A percentile compares a stretch with the other conserved stretches of the same genome.
Evolutionary conservation across 805 yeast species (phyloP).

Genomic region (Kluyveromyces dobzhanskii): DNA sequence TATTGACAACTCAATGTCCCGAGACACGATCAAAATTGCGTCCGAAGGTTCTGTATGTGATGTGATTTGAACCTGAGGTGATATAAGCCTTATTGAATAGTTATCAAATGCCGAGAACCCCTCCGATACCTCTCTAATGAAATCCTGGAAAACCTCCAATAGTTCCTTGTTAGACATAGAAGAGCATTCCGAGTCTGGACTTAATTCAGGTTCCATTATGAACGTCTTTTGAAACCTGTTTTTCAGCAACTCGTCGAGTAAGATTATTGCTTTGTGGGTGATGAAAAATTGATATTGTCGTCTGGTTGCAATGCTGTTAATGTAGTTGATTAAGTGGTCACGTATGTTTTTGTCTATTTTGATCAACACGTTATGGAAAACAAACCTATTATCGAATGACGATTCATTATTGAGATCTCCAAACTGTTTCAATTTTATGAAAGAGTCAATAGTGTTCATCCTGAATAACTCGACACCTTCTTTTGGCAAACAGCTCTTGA

Average conservation of each 20-base stretch:
- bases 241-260: slow-evolving; percentile 35
- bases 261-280: slow-evolving; percentile 41
- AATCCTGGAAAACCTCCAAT: slow-evolving; percentile 39
- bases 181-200: background rate
- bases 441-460: slow-evolving; percentile 22
- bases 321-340: slow-evolving; percentile 41
- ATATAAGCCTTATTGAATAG: slow-evolving; percentile 44
- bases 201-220: slow-evolving; percentile 13
- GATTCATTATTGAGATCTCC: slow-evolving; percentile 22
- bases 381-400: slow-evolving; percentile 48
- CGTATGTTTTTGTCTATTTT: slow-evolving; percentile 47
- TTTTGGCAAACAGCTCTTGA: background rate
- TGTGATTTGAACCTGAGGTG: slow-evolving; percentile 55
- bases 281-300: slow-evolving; percentile 37
- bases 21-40: slow-evolving; percentile 45
- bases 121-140: slow-evolving; percentile 35
- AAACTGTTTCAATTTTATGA: slow-evolving; percentile 24
- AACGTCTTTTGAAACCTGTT: slow-evolving; percentile 16
- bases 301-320: slow-evolving; percentile 36
- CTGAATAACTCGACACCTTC: background rate
- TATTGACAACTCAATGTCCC: slow-evolving; percentile 50
- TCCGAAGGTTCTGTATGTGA: slow-evolving; percentile 39
- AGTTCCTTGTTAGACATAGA: slow-evolving; percentile 24
- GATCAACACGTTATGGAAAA: slow-evolving; percentile 46
- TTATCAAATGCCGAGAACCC: slow-evolving; percentile 40